Percentiles rank a stretch among this genome's conserved stretches.
phyloP scores from a whole-genome alignment of 768 basidiomycete genomes.

The Suillus ampliporus region DNA sequence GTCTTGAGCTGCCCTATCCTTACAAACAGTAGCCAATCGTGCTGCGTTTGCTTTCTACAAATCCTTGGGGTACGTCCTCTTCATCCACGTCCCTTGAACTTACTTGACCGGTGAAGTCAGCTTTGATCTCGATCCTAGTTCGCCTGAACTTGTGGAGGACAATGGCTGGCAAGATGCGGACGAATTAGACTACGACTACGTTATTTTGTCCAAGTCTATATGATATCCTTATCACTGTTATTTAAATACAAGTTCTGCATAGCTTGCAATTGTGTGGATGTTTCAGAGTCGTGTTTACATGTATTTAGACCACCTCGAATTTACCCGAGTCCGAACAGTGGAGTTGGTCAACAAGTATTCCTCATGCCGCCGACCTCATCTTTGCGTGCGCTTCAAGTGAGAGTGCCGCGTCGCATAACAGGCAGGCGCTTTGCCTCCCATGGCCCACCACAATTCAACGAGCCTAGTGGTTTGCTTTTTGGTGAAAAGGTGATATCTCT shows the following conservation, averaged over 20 bases:
- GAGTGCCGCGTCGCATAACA: conserved; percentile 26
- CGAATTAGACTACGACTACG: conserved; percentile 39
- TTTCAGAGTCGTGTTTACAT: conserved; percentile 41
- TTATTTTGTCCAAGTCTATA: conserved; percentile 41
- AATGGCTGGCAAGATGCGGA: conserved; percentile 37
- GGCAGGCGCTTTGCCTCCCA: conserved; percentile 68
- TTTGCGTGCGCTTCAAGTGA: conserved; percentile 42
- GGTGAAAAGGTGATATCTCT: conserved; percentile 76
- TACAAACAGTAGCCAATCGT: conserved; percentile 45
- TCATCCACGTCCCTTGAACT: neutral
- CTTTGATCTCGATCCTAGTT: conserved; percentile 57
- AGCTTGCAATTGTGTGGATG: too few species aligned
- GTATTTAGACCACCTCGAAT: conserved; percentile 27
- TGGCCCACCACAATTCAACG: conserved; percentile 84
- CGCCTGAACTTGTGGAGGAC: conserved; percentile 48
- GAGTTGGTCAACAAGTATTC: neutral
- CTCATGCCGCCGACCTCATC: conserved; percentile 55
- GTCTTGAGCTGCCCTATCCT: conserved; percentile 3
- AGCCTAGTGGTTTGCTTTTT: conserved; percentile 87
- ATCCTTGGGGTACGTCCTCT: conserved; percentile 52
- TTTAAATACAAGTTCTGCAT: too few species aligned
- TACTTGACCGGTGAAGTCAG: conserved; percentile 38
- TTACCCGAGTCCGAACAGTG: conserved; percentile 1
- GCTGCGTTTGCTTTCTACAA: conserved; percentile 58
- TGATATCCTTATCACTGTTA: neutral